Evolutionary conservation across 106 monocot genomes (phyloP).

Genomic region (Dendrobium chrysotoxum): DNA sequence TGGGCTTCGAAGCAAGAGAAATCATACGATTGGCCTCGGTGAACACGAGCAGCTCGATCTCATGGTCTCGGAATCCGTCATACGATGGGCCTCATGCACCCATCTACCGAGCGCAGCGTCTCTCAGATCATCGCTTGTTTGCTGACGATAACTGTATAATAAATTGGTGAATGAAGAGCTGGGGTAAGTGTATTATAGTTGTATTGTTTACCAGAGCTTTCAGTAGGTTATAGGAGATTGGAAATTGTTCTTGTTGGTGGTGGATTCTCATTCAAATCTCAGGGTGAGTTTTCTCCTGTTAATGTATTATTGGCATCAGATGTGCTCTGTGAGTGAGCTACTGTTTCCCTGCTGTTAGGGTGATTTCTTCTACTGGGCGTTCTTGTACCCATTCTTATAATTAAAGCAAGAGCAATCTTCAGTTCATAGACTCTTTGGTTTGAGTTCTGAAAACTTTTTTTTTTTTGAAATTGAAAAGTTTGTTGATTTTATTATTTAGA

Average conservation of each 20-base stretch:
- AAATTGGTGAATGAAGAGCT: not conserved
- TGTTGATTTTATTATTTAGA: no score
- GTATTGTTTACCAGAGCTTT: not conserved
- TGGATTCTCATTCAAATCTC: no score
- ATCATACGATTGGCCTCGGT: constrained; percentile 73
- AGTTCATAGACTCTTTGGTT: no score
- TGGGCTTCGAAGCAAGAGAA: constrained; percentile 53
- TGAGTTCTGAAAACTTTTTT: no score
- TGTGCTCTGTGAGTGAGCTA: no score
- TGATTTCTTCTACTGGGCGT: no score
- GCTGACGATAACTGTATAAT: constrained; percentile 17
- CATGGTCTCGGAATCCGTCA: constrained; percentile 66
- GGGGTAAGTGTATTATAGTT: not conserved
- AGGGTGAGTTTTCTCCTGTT: no score
- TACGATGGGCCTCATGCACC: constrained; percentile 86
- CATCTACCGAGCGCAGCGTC: constrained; percentile 52
- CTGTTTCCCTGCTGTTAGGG: no score
- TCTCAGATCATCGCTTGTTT: constrained; percentile 71
- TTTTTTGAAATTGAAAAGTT: no score
- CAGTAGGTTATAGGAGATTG: not conserved
- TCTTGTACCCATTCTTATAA: no score
- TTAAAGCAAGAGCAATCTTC: no score
- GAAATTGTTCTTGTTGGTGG: not conserved
- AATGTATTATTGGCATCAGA: no score
- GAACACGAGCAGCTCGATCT: constrained; percentile 67